Evolutionary conservation across 1,284 basidiomycete species (phyloP).

Genomic region (Coniferiporia sulphurascens): DNA sequence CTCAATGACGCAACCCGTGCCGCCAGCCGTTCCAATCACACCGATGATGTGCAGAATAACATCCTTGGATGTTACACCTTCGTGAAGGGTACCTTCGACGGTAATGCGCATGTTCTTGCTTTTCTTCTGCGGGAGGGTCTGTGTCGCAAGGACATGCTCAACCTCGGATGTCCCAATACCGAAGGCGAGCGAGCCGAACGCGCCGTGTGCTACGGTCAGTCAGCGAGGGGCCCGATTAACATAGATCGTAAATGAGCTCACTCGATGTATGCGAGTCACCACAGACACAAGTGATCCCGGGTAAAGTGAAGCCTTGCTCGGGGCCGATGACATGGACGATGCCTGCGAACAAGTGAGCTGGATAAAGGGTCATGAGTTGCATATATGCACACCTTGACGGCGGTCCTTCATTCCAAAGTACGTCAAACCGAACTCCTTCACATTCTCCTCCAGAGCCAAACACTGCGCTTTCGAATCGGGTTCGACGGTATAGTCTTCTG

Average conservation of each 20-base stretch:
- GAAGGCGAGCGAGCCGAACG: constrained; percentile 93
- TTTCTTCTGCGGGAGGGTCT: constrained; percentile 89
- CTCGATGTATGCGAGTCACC: constrained; percentile 94
- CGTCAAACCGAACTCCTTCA: constrained; percentile 91
- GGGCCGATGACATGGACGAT: constrained; percentile 97
- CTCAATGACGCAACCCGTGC: constrained; percentile 90
- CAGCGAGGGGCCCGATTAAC: neutral
- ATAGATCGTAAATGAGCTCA: constrained; percentile 27
- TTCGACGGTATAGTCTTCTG: constrained; percentile 79
- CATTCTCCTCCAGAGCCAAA: constrained; percentile 87
- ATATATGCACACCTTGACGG: constrained; percentile 62
- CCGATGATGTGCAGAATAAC: constrained; percentile 94
- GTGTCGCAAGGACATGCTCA: constrained; percentile 94
- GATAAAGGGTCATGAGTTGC: neutral
- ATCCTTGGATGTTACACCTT: constrained; percentile 93
- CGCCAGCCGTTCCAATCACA: constrained; percentile 90
- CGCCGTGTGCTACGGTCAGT: constrained; percentile 71
- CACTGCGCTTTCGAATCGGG: constrained; percentile 93
- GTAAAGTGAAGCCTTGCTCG: constrained; percentile 94
- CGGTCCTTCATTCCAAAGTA: constrained; percentile 94
- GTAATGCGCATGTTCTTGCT: constrained; percentile 95
- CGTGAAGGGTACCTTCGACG: constrained; percentile 80
- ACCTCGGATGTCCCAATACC: constrained; percentile 97
- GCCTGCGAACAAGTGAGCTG: constrained; percentile 39
- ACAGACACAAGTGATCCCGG: constrained; percentile 93